Evolutionary conservation across 2,329 filamentous ascomycete species (phyloP).

Genomic region (Pyrenochaeta sp.): DNA sequence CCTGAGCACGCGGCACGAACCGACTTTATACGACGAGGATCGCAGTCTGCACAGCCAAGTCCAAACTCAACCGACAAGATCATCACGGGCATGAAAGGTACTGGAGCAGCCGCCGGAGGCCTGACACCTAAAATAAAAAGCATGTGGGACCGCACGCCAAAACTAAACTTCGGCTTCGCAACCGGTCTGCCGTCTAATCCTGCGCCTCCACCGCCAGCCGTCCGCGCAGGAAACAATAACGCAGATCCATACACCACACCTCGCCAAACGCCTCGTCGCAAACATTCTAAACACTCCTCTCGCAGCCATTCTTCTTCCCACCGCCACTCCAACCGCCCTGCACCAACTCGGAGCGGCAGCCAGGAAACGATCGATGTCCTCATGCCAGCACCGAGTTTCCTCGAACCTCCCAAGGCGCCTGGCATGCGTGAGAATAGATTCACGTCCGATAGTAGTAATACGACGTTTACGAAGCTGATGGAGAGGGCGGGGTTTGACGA

Average conservation of each 20-base stretch:
- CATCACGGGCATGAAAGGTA: slow-evolving; percentile 25
- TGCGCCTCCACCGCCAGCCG: slow-evolving; percentile 31
- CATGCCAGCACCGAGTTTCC: slow-evolving; percentile 50
- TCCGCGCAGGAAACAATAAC: slow-evolving; percentile 37
- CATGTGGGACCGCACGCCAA: slow-evolving; percentile 48
- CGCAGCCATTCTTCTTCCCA: slow-evolving; percentile 1
- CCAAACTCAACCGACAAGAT: slow-evolving; percentile 40
- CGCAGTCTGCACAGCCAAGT: slow-evolving; percentile 31
- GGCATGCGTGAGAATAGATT: slow-evolving; percentile 44
- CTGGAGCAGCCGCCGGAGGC: slow-evolving; percentile 23
- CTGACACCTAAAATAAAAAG: slow-evolving; percentile 45
- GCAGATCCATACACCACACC: slow-evolving; percentile 45
- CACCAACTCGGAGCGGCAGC: slow-evolving; percentile 40
- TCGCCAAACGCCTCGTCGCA: slow-evolving; percentile 33
- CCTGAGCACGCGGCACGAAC: slow-evolving; percentile 44
- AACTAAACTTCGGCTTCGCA: slow-evolving; percentile 40
- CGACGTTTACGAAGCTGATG: slow-evolving; percentile 55
- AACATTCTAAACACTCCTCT: slow-evolving; percentile 14
- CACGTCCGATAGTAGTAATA: slow-evolving; percentile 41
- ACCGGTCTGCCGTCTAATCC: slow-evolving; percentile 30
- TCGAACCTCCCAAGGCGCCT: slow-evolving; percentile 41
- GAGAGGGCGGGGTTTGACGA: slow-evolving; percentile 52
- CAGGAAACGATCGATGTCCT: slow-evolving; percentile 56
- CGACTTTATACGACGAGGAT: slow-evolving; percentile 48
- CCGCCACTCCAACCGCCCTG: slow-evolving; percentile 19